These are phyloP conservation scores for Phycomyces blakesleeanus DNA, from an alignment of 192 early-diverging fungal genomes.

Conservation along the genomic window DNA sequence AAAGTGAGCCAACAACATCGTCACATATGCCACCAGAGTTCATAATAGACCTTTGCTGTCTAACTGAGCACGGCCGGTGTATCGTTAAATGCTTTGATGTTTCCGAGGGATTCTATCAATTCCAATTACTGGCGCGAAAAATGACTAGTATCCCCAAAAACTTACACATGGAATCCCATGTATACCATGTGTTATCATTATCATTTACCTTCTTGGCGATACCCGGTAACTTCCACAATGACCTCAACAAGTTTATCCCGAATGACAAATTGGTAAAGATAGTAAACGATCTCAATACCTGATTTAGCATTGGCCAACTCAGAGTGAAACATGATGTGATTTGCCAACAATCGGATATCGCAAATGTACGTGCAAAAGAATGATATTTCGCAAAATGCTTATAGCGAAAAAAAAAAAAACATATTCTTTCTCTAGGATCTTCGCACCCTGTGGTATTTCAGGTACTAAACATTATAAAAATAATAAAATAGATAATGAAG, in stretches of 20 bases:
- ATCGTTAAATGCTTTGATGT: slow-evolving; percentile 3
- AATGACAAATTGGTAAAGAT: slow-evolving; percentile 3
- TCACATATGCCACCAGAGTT: background rate
- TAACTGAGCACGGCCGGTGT: background rate
- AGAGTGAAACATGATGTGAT: slow-evolving; percentile 2
- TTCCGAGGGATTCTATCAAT: slow-evolving; percentile 4
- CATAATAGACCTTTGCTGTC: slow-evolving; percentile 1
- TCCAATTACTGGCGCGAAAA: background rate
- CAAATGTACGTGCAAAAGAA: slow-evolving; percentile 3
- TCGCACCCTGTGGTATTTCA: too few relatives aligned
- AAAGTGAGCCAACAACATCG: slow-evolving; percentile 1
- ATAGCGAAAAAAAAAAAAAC: background rate
- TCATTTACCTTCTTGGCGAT: slow-evolving; percentile 1
- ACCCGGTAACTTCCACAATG: slow-evolving; percentile 1
- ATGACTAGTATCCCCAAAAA: background rate
- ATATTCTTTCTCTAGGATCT: slow-evolving; percentile 2
- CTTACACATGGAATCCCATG: slow-evolving; percentile 6
- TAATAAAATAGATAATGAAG: too few relatives aligned
- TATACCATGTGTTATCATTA: slow-evolving; percentile 3
- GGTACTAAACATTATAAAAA: too few relatives aligned
- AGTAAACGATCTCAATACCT: slow-evolving; percentile 4
- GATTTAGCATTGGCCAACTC: slow-evolving; percentile 1
- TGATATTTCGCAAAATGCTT: slow-evolving; percentile 1
- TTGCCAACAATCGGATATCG: background rate
- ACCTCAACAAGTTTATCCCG: background rate